Percentiles rank a stretch among this genome's conserved stretches.
These are phyloP conservation scores for Cryptococcus neoformans DNA, from an alignment of 1,284 basidiomycete species.

Conservation along the genomic window DNA sequence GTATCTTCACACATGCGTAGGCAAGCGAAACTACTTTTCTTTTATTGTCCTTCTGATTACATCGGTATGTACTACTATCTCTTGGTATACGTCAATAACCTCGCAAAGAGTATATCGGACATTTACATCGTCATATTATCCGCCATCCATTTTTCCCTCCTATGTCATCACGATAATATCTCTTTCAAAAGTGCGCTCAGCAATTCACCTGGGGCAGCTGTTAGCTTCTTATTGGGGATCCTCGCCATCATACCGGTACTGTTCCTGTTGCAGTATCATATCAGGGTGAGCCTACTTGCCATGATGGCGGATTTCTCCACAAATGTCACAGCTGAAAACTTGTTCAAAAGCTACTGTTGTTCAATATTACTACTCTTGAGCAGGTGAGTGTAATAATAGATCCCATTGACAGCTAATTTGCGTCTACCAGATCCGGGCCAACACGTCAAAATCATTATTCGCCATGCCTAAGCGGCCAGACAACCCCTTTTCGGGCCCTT, in stretches of 20 bases:
- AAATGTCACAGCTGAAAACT: not conserved
- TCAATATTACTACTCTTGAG: conserved; percentile 90
- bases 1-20: conserved; percentile 92
- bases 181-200: conserved; percentile 60
- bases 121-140: conserved; percentile 75
- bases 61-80: conserved; percentile 57
- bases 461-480: conserved; percentile 29
- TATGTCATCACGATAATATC: conserved; percentile 57
- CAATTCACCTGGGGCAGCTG: conserved; percentile 68
- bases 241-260: conserved; percentile 73
- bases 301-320: not conserved
- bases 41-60: conserved; percentile 77
- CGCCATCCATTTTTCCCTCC: conserved; percentile 70
- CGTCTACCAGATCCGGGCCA: conserved; percentile 40
- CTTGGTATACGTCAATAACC: not conserved
- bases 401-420: not conserved
- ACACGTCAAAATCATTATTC: conserved; percentile 33
- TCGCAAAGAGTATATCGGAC: conserved; percentile 60
- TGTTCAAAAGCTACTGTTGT: conserved; percentile 61
- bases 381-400: conserved; percentile 58
- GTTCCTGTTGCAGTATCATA: conserved; percentile 76
- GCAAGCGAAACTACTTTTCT: conserved; percentile 83
- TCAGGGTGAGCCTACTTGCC: conserved; percentile 59
- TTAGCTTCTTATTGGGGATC: conserved; percentile 67
- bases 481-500: conserved; percentile 44